Percentiles rank a stretch among this genome's conserved stretches.
phyloP scores from a whole-genome alignment of 176 grass and related monocot genomes.

The Rhynchospora tenuis region DNA sequence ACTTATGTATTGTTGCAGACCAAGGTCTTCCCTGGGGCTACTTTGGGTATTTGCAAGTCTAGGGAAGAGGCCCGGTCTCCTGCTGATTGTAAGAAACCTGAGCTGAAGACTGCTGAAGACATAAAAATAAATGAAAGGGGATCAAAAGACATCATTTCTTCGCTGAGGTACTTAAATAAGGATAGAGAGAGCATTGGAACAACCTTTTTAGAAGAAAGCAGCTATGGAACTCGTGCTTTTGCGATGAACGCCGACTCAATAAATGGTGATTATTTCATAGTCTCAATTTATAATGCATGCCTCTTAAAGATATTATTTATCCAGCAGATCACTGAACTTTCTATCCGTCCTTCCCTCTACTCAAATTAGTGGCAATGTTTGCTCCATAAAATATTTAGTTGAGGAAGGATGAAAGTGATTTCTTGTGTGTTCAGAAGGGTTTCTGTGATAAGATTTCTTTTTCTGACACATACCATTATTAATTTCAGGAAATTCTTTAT shows the following conservation, averaged over 20 bases:
- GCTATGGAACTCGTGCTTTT: neutral
- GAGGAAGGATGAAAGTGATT: neutral
- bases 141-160: neutral
- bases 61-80: conserved; percentile 6
- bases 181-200: neutral
- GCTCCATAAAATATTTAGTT: neutral
- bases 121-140: neutral
- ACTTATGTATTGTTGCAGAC: conserved; percentile 4
- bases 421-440: neutral
- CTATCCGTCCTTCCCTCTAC: neutral
- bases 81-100: neutral
- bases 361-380: neutral
- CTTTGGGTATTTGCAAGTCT: conserved; percentile 14
- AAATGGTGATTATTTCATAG: neutral
- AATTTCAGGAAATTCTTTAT: neutral
- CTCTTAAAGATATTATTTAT: neutral
- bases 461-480: neutral
- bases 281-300: neutral
- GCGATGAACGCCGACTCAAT: neutral
- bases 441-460: neutral
- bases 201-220: conserved; percentile 8
- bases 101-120: conserved; percentile 10
- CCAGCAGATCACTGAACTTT: neutral
- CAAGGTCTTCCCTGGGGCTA: neutral
- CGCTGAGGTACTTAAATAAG: neutral